Evolutionary conservation across 2,329 filamentous ascomycete genomes (phyloP).

Genomic region (Arachnomyces sp.): DNA sequence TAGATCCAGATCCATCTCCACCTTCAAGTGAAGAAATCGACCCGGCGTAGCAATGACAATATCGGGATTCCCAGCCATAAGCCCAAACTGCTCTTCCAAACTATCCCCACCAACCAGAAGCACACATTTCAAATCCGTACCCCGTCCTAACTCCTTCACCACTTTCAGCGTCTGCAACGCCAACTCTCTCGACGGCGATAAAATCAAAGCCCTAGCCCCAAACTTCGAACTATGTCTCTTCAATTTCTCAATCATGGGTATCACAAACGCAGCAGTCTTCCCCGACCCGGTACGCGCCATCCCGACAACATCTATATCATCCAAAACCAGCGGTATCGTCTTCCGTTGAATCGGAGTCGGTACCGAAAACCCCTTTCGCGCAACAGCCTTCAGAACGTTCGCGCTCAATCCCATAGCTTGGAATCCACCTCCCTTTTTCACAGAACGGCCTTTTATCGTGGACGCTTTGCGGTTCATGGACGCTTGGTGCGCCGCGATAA

Average conservation of each 20-base stretch:
- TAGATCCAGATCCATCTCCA: slow-evolving; percentile 91
- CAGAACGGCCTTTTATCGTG: slow-evolving; percentile 73
- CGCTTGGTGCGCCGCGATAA: slow-evolving; percentile 81
- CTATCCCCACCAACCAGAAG: slow-evolving; percentile 91
- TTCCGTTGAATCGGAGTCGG: slow-evolving; percentile 97
- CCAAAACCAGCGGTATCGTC: slow-evolving; percentile 83
- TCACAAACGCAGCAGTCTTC: slow-evolving; percentile 96
- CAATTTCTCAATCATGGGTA: slow-evolving; percentile 93
- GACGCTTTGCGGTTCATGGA: slow-evolving; percentile 79
- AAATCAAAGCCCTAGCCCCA: slow-evolving; percentile 75
- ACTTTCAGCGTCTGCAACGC: slow-evolving; percentile 94
- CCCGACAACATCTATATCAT: slow-evolving; percentile 90
- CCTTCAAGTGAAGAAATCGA: slow-evolving; percentile 91
- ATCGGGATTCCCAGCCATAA: slow-evolving; percentile 91
- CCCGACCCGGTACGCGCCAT: slow-evolving; percentile 99
- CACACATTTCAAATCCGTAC: slow-evolving; percentile 85
- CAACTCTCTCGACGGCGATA: slow-evolving; percentile 89
- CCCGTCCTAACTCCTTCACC: slow-evolving; percentile 84
- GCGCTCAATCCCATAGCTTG: slow-evolving; percentile 87
- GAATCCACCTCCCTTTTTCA: slow-evolving; percentile 94
- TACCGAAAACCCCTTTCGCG: slow-evolving; percentile 88
- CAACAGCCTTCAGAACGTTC: slow-evolving; percentile 80
- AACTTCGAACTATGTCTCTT: slow-evolving; percentile 81
- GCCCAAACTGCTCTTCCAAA: slow-evolving; percentile 86
- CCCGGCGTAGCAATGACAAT: slow-evolving; percentile 96